Evolutionary conservation across 495 filamentous ascomycete genomes (phyloP).

Genomic region (Xylaria cubensis): DNA sequence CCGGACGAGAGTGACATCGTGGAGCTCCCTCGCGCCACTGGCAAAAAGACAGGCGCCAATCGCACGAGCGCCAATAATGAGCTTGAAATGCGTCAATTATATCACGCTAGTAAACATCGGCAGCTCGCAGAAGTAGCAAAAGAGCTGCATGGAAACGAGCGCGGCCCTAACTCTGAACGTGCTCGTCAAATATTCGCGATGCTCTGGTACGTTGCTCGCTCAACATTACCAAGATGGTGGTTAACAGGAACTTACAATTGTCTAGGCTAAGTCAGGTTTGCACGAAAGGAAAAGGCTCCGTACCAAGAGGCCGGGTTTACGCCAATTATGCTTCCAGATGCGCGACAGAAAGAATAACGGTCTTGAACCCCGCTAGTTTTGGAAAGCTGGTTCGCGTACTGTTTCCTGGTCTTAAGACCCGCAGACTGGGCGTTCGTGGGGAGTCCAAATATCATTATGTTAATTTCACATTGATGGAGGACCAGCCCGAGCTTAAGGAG

Average conservation of each 20-base stretch:
- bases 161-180: constrained; percentile 83
- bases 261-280: constrained; percentile 84
- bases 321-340: constrained; percentile 90
- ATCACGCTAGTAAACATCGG: constrained; percentile 75
- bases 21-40: constrained; percentile 25
- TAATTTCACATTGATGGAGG: constrained; percentile 75
- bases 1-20: constrained; percentile 69
- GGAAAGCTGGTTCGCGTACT: constrained; percentile 96
- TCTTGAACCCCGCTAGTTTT: constrained; percentile 95
- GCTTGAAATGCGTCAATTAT: constrained; percentile 85
- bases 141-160: constrained; percentile 69
- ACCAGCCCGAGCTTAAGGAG: constrained; percentile 58
- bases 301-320: constrained; percentile 91
- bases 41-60: constrained; percentile 67
- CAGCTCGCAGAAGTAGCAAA: constrained; percentile 81
- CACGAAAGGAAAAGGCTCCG: constrained; percentile 78
- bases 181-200: constrained; percentile 97
- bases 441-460: constrained; percentile 99
- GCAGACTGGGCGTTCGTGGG: constrained; percentile 88
- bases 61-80: constrained; percentile 83
- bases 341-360: constrained; percentile 88
- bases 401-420: constrained; percentile 91
- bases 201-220: constrained; percentile 76
- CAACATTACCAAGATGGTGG: not conserved
- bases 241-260: constrained; percentile 22